Base-by-base conservation (phyloP, 2,329 filamentous ascomycete species). In the Claviceps citrina region DNA sequence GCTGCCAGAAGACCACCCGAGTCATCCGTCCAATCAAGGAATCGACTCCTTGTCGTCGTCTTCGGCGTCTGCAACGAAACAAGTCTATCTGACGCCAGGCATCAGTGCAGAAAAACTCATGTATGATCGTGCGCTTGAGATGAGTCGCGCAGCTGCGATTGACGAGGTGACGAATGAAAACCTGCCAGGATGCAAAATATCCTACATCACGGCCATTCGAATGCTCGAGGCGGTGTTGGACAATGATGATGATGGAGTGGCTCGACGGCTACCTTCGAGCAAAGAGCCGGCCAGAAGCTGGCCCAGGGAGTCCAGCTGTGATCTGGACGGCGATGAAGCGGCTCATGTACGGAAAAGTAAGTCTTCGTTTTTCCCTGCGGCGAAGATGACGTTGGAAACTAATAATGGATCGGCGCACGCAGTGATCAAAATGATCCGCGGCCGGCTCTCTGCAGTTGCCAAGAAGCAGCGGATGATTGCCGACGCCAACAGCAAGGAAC, bases 191-290 rank as follows among this genome's bases (percentile, higher is more conserved):
- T 96, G 89, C 55, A 87, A 96, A 54, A 78, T 94, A 20, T 87
- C 86, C 15, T 98, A 98, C 55, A 72, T 84, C 40, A 96, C 91
- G 0, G 87, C 91, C 0, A 86, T 96, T 47, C 76, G 84, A 46
- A 91, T 98, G 81, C 71, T 96, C 12, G 89, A 98, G 62, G 91
- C 89, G 13, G 84, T 98, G 3, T 64, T 98, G 42, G 91, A 98
- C 51, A 80, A 73, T 35, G 86, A 93, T 44, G 85, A 77, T 20
- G 72, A 74, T 28, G 45, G 63, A 54, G 58, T 42, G 47, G 56
- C 41, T 15, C 54, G 49, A 43, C 57, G 46, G 40, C 43, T 58
- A 13, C 46, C 51, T 8, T 59, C 63, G 36, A 59, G 64, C 31
- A 63, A 61, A 51, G 59, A 66, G 44, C 48, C 56, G 51, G 57